Evolutionary conservation across 2,329 filamentous ascomycete species (phyloP), one percentile per base, ranked within the genome.

Genomic region (Didymella arachidicola): DNA sequence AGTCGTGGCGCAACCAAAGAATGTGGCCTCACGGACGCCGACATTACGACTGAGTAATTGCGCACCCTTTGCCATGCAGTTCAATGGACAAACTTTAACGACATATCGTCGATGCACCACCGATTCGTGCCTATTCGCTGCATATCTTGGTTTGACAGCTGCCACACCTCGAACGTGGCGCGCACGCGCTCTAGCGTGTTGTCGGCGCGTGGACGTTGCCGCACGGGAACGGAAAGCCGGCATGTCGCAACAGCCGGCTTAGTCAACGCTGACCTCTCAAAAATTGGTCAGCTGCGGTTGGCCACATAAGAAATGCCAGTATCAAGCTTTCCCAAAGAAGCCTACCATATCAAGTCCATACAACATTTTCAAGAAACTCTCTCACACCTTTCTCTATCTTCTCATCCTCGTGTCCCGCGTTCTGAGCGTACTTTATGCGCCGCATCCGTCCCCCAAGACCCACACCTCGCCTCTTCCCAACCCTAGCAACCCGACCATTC

Each of bases 241-340:
- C 36, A n/a, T 39, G 36, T 39, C 36, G 36, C 36, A 39, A 18
- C 55, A 62, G 59, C 59, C 64, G 65, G 56, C 50, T 69, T 66
- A 60, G 51, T 62, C 57, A 69, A 59, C 8, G 41, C 41, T 43
- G 41, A 27, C 41, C 25, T 43, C 14, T 12, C 44, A 49, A 53
- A 50, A 56, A 56, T 63, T 59, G 47, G 50, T 54, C 58, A 61
- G 59, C 63, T 39, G 43, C 46, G 44, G 67, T 59, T 69, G 67
- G 59, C 58, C 57, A 57, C 56, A 56, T 50, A 45, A 26, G n/a
- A 59, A 50, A 39, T 49, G 50, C 56, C 41, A 46, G 46, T 42
- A 25, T 12, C 25, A 49, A 46, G 43, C 53, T 38, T 45, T 52
- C 42, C 43, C 29, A 46, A 59, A 59, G 25, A 51, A 55, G 55